A percentile compares a stretch with the other conserved stretches of the same genome.
These are phyloP conservation scores for Pulveroboletus sp. DNA, from an alignment of 768 basidiomycete species.

Conservation along the genomic window DNA sequence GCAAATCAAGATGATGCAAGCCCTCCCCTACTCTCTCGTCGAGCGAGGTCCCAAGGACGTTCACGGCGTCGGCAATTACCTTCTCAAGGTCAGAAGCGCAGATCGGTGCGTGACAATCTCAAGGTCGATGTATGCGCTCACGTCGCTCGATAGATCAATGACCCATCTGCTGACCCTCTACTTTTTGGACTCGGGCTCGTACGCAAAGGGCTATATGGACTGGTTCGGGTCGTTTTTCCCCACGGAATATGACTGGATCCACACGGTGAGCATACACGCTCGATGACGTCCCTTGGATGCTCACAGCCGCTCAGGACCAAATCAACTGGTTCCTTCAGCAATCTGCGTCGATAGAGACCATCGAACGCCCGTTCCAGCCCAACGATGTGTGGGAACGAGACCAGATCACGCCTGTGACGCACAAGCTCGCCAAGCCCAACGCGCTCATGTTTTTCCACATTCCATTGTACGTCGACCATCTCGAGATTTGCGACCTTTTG, in stretches of 20 bases:
- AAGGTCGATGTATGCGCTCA: slow-evolving; percentile 4
- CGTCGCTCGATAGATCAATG: slow-evolving; percentile 55
- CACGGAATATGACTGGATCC: slow-evolving; percentile 85
- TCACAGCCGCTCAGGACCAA: slow-evolving; percentile 45
- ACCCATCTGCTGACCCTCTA: slow-evolving; percentile 89
- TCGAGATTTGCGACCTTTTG: neutral
- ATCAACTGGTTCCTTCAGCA: slow-evolving; percentile 89
- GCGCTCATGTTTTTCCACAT: slow-evolving; percentile 99
- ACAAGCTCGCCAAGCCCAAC: slow-evolving; percentile 83
- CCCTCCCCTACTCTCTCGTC: slow-evolving; percentile 81
- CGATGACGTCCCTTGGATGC: neutral
- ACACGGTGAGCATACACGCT: slow-evolving; percentile 41
- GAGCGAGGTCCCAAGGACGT: slow-evolving; percentile 77
- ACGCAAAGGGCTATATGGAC: slow-evolving; percentile 56
- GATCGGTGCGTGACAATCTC: slow-evolving; percentile 61
- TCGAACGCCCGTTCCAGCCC: slow-evolving; percentile 80
- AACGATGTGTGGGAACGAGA: slow-evolving; percentile 67
- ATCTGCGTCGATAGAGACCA: slow-evolving; percentile 68
- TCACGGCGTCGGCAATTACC: slow-evolving; percentile 89
- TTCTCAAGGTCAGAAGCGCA: slow-evolving; percentile 77
- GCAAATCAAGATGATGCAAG: slow-evolving; percentile 69
- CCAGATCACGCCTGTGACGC: slow-evolving; percentile 52
- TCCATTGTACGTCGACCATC: slow-evolving; percentile 57
- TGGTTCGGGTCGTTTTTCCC: slow-evolving; percentile 59
- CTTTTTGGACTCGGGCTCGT: slow-evolving; percentile 85